Base-by-base conservation (phyloP, 352 stramenopile species). In the Phytophthora colocasiae region DNA sequence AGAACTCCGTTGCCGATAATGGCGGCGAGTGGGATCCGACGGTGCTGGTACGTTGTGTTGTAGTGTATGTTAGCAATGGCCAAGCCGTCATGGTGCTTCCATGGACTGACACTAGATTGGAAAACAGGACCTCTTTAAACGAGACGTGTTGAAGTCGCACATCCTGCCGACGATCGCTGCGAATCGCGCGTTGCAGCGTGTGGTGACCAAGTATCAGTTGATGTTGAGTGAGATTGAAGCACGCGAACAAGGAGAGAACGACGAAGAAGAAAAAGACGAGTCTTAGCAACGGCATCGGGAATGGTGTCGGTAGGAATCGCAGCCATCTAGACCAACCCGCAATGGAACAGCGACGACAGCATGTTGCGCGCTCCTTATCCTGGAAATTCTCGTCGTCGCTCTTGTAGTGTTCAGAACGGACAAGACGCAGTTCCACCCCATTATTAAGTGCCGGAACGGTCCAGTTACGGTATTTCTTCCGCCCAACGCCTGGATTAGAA, bases 161-260 rank as follows among this genome's bases (percentile, higher is more conserved):
- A 81, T 96, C 29, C 67, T 96, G 45, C 89, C 86, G 17, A 89
- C 81, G 19, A 93, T 96, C 64, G 87, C 86, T 24, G 72, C 78
- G 9, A 95, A 96, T 58, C 86, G 86, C 32, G 78, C 84, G 47
- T 75, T 96, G 12, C 89, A 96, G 67, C 89, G 86, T 19, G 78
- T 96, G 11, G 86, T 93, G 38, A 80, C 80, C 31, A 94, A 95
- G 66, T 96, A 90, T 57, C 81, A 94, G 60, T 69, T 93, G 17
- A 92, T 94, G 81, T 62, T 95, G 40, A 84, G 81, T 46, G 87
- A 95, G 46, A 91, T 91, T 36, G 75, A 81, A 8, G 49, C 65
- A 0, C 75, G 75, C 22, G 22, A 22, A 22, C 22, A 22, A 2
- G 22, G 22, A 29, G 78, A 90, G 38, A 73, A 70, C 29, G 66